Conservation (phyloP, 2,329 filamentous ascomycete genomes). For the Aspergillus sp. region DNA sequence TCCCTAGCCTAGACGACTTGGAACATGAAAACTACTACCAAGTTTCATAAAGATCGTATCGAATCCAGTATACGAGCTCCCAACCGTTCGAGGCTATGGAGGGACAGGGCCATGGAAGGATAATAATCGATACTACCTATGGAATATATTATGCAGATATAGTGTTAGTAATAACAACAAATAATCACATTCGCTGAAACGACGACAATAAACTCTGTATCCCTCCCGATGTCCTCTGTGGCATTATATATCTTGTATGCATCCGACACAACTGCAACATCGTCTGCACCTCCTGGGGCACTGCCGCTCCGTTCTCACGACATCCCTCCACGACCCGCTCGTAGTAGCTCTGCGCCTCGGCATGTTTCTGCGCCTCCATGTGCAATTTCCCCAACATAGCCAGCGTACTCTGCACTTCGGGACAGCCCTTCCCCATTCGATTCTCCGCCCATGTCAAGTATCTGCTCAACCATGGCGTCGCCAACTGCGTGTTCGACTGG, state of each 20-base stretch:
- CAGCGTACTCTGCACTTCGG: conserved; percentile 26
- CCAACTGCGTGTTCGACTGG: conserved; percentile 16
- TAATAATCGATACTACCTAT: too few species aligned
- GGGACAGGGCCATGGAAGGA: not conserved
- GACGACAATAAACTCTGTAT: conserved; percentile 23
- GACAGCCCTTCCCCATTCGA: conserved; percentile 23
- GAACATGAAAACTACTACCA: too few species aligned
- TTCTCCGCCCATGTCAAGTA: conserved; percentile 31
- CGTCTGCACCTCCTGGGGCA: conserved; percentile 20
- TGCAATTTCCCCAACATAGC: conserved; percentile 28
- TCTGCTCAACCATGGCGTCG: conserved; percentile 32
- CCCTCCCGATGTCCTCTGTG: conserved; percentile 11
- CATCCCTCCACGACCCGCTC: conserved; percentile 25
- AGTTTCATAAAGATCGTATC: too few species aligned
- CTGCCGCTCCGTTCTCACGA: conserved; percentile 7
- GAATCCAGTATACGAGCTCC: too few species aligned
- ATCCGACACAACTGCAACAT: conserved; percentile 28
- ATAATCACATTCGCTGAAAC: conserved; percentile 24
- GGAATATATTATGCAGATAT: not conserved
- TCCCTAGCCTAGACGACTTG: too few species aligned
- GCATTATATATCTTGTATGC: conserved; percentile 20
- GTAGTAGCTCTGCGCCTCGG: conserved; percentile 28
- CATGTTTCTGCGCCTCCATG: conserved; percentile 25
- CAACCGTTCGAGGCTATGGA: too few species aligned
- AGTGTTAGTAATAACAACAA: not conserved